Base-by-base conservation (phyloP, 495 filamentous ascomycete species). In the Emericellopsis terricola region DNA sequence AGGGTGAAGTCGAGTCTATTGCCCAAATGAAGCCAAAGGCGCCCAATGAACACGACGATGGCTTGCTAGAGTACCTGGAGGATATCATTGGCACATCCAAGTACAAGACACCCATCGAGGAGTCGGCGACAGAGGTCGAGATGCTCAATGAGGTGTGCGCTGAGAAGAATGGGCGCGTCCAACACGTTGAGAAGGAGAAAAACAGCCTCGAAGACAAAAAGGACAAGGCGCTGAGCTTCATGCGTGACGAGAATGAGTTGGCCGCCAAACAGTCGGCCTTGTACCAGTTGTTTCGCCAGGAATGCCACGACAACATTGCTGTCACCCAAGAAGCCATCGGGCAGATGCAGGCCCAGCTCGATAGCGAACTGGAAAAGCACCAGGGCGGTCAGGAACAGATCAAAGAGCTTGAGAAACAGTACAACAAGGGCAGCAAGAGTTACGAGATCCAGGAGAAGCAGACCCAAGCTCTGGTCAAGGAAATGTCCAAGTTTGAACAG, bases 11-110 rank as follows among this genome's bases (percentile, higher is more conserved):
- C 38, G 89, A 97, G 50, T 94, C 85, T 0, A 97, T 97, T 45
- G 87, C 89, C 17, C 89, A 97, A 57, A 97, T 97, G 89, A 97
- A 96, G 54, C 69, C 89, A 1, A 97, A 97, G 52, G 89, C 91
- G 3, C 76, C 65, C 15, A 82, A 80, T 40, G 89, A 96, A 45
- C 85, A 94, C 43, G 89, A 97, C 43, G 89, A 97, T 48, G 89
- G 89, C 13, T 68, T 97, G 17, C 63, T 97, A 16, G 89, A 97
- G 51, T 97, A 97, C 44, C 72, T 97, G 1, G 89, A 97, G 49
- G 89, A 97, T 51, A 96, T 97, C 44, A 94, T 97, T 40, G 89
- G 89, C 34, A 97, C 89, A 0, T 94, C 85, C 10, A 92, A 91
- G 48, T 97, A 96, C 58, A 97, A 97, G 56, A 69, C 78, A 3